Conservation (phyloP, 495 filamentous ascomycete species). For the Bombardia bombarda region DNA sequence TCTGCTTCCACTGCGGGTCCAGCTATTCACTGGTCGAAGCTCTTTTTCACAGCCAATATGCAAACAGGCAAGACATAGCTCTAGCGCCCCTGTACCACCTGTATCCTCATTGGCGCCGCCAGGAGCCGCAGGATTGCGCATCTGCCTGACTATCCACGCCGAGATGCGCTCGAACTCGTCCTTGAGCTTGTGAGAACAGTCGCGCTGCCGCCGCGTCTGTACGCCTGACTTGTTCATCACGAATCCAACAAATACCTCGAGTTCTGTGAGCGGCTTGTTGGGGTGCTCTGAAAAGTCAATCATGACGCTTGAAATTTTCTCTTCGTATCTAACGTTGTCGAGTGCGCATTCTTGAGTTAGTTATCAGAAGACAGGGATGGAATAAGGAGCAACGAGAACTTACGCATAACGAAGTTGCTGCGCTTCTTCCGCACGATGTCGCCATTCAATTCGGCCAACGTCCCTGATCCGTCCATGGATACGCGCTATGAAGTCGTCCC, state of each 20-base stretch:
- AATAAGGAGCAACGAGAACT: constrained; percentile 9
- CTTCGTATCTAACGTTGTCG: constrained; percentile 59
- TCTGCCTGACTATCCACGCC: constrained; percentile 33
- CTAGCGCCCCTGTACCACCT: constrained; percentile 17
- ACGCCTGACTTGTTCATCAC: constrained; percentile 57
- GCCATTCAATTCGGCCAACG: constrained; percentile 19
- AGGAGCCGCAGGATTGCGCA: constrained; percentile 14
- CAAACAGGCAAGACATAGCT: constrained; percentile 34
- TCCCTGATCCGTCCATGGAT: constrained; percentile 20
- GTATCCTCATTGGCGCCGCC: background rate
- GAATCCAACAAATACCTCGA: constrained; percentile 68
- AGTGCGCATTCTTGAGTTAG: background rate
- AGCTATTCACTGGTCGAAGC: background rate
- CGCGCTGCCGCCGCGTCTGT: constrained; percentile 54
- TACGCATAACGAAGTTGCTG: constrained; percentile 47
- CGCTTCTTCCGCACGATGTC: constrained; percentile 36
- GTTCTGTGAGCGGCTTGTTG: constrained; percentile 50
- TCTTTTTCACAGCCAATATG: constrained; percentile 10
- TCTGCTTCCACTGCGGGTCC: constrained; percentile 4
- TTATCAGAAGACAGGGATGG: background rate
- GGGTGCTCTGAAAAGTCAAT: constrained; percentile 50
- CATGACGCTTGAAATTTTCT: constrained; percentile 49
- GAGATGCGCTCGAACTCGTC: constrained; percentile 52
- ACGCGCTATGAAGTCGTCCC: constrained; percentile 39
- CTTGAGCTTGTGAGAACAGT: constrained; percentile 51